phyloP scores from a whole-genome alignment of 2,329 filamentous ascomycete species.

The Myriosclerotinia scirpicola region DNA sequence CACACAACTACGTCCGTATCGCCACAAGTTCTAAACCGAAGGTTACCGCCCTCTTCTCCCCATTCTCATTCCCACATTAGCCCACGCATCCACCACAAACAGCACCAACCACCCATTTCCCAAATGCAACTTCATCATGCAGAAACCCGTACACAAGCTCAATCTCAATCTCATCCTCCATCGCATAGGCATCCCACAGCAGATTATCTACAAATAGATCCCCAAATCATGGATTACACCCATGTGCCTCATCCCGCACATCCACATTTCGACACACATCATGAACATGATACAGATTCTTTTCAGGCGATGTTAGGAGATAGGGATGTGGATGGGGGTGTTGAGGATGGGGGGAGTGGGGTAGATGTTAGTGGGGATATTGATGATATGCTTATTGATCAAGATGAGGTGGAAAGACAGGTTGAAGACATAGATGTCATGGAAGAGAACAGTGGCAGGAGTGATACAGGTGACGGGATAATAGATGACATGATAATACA shows the following conservation, averaged over 20 bases:
- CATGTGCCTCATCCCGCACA: constrained; percentile 19
- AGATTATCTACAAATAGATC: constrained; percentile 54
- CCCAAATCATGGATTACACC: constrained; percentile 57
- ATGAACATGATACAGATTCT: constrained; percentile 28
- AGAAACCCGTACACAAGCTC: constrained; percentile 13
- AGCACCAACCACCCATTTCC: constrained; percentile 21
- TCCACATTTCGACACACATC: constrained; percentile 24
- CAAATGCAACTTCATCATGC: constrained; percentile 23
- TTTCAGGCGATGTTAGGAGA: constrained; percentile 35
- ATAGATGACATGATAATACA: background rate
- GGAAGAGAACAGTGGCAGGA: constrained; percentile 15
- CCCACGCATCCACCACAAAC: constrained; percentile 17
- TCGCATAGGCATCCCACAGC: constrained; percentile 11
- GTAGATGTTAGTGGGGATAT: constrained; percentile 32
- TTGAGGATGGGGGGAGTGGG: constrained; percentile 23
- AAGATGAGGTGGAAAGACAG: constrained; percentile 31
- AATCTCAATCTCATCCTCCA: background rate
- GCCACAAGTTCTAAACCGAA: constrained; percentile 38
- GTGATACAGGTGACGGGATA: background rate
- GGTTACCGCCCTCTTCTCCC: constrained; percentile 30
- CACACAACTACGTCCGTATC: constrained; percentile 35
- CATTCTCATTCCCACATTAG: constrained; percentile 7
- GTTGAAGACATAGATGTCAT: background rate
- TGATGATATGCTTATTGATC: constrained; percentile 38
- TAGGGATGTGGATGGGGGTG: constrained; percentile 3